Conservation (phyloP, 495 filamentous ascomycete species). For the Penicillium macrosclerotiorum region DNA sequence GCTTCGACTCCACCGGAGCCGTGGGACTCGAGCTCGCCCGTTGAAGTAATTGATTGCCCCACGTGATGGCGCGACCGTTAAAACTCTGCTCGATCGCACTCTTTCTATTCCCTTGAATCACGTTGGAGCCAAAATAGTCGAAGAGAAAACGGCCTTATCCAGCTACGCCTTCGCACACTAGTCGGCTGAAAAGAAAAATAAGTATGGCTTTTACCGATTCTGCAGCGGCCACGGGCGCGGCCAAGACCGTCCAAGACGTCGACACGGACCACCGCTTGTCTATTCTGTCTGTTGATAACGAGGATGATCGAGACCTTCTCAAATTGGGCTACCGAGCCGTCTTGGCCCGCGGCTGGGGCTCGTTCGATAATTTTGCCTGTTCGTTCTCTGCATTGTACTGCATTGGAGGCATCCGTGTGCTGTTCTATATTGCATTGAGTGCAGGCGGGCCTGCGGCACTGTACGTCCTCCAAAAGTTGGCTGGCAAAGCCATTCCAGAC, state of each 20-base stretch:
- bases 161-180: too few relatives aligned
- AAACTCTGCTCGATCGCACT: not conserved
- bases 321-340: constrained; percentile 34
- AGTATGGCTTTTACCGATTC: constrained; percentile 1
- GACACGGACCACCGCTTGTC: constrained; percentile 9
- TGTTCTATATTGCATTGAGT: constrained; percentile 35
- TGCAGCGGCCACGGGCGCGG: constrained; percentile 1
- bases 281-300: constrained; percentile 16
- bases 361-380: constrained; percentile 36
- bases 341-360: constrained; percentile 29
- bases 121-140: too few relatives aligned
- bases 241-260: constrained; percentile 13
- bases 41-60: not conserved
- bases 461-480: constrained; percentile 7
- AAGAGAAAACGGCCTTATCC: too few relatives aligned
- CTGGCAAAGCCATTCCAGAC: not conserved
- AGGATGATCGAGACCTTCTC: constrained; percentile 34
- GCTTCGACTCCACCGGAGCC: too few relatives aligned
- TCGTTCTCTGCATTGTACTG: constrained; percentile 34
- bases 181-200: too few relatives aligned
- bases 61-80: constrained; percentile 3
- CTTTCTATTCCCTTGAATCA: too few relatives aligned
- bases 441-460: constrained; percentile 33
- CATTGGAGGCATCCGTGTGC: constrained; percentile 33
- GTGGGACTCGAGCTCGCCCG: too few relatives aligned